Percentiles rank a stretch among this genome's conserved stretches.
These are phyloP conservation scores for Malassezia caprae DNA, from an alignment of 1,284 basidiomycete species.

Conservation along the genomic window DNA sequence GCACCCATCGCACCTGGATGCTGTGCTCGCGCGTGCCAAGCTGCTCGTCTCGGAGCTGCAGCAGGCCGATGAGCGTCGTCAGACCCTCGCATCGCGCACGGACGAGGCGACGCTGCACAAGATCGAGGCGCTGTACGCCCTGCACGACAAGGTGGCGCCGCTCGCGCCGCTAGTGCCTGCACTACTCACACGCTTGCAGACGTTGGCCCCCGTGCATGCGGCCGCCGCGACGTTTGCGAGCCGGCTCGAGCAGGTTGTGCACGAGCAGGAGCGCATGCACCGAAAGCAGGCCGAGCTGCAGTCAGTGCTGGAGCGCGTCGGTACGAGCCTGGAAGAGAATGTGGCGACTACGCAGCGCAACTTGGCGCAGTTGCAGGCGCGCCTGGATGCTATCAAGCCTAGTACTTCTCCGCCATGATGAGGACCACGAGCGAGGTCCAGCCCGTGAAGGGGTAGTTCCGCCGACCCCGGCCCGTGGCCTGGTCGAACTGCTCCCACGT, in stretches of 20 bases:
- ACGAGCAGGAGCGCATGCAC: slow-evolving; percentile 50
- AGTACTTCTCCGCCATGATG: slow-evolving; percentile 44
- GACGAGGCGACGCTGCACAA: slow-evolving; percentile 40
- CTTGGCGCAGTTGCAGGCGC: slow-evolving; percentile 59
- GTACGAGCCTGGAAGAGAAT: slow-evolving; percentile 59
- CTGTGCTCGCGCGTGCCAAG: slow-evolving; percentile 87
- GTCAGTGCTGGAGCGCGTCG: slow-evolving; percentile 56
- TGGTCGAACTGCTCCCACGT: slow-evolving; percentile 95
- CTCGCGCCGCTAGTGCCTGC: slow-evolving; percentile 80
- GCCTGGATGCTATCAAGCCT: slow-evolving; percentile 55
- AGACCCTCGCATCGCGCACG: slow-evolving; percentile 42
- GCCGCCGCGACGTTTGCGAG: slow-evolving; percentile 64
- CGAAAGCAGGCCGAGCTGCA: slow-evolving; percentile 62
- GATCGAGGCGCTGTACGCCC: slow-evolving; percentile 53
- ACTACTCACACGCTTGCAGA: slow-evolving; percentile 74
- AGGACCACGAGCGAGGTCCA: slow-evolving; percentile 42
- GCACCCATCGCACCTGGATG: slow-evolving; percentile 90
- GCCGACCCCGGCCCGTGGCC: slow-evolving; percentile 65
- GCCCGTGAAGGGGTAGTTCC: slow-evolving; percentile 55
- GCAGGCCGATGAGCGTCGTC: slow-evolving; percentile 58
- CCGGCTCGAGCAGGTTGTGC: slow-evolving; percentile 64
- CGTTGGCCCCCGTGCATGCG: slow-evolving; percentile 69
- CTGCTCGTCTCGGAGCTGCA: slow-evolving; percentile 85
- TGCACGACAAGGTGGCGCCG: slow-evolving; percentile 72
- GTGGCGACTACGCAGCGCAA: slow-evolving; percentile 43